Conservation (phyloP, 495 filamentous ascomycete species). For the Aspergillus mulundensis region DNA sequence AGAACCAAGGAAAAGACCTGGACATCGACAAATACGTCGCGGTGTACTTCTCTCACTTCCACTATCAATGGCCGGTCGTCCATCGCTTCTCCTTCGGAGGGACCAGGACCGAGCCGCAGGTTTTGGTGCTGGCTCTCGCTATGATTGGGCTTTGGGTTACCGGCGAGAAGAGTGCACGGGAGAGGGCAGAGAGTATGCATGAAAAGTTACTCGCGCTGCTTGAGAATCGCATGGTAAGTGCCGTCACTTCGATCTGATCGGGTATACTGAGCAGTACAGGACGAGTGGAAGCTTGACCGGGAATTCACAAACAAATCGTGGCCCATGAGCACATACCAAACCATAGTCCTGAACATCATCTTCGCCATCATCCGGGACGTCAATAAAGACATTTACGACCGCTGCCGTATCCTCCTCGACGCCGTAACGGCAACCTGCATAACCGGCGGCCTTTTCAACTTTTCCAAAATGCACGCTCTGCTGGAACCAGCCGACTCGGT, state of each 20-base stretch:
- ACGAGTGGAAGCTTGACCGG: neutral
- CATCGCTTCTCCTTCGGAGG: neutral
- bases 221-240: neutral
- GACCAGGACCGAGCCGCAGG: neutral
- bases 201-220: neutral
- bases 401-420: neutral
- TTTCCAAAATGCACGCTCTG: neutral
- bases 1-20: neutral
- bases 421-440: neutral
- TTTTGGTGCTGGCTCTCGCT: neutral
- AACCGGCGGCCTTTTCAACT: neutral
- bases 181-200: neutral
- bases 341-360: neutral
- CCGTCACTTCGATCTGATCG: neutral
- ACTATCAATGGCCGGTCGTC: neutral
- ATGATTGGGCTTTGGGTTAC: conserved; percentile 6
- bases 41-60: neutral
- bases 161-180: neutral
- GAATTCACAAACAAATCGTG: neutral
- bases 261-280: neutral
- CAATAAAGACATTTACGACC: neutral
- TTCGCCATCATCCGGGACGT: neutral
- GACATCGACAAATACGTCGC: neutral
- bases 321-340: neutral
- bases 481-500: neutral